Conservation (phyloP, 495 filamentous ascomycete species). For the Aspergillus wentii region DNA sequence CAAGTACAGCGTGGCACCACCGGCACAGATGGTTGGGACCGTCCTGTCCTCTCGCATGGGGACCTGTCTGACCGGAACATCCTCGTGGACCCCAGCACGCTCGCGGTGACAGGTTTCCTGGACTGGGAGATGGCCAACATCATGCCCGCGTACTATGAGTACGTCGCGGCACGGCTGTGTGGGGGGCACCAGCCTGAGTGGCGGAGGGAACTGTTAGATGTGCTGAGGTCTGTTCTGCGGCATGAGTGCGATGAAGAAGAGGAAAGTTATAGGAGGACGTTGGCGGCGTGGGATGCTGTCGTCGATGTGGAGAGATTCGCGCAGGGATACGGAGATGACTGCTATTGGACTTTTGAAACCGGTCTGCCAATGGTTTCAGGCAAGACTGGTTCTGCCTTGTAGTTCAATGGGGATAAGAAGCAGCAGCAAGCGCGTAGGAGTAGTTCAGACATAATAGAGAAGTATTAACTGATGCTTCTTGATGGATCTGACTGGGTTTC, state of each 20-base stretch:
- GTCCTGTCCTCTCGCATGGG: slow-evolving; percentile 5
- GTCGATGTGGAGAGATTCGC: background rate
- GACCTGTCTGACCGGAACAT: slow-evolving; percentile 7
- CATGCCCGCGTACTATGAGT: slow-evolving; percentile 5
- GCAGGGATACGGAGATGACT: background rate
- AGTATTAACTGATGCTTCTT: background rate
- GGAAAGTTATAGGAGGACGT: slow-evolving; percentile 6
- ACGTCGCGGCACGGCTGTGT: slow-evolving; percentile 5
- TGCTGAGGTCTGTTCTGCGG: slow-evolving; percentile 5
- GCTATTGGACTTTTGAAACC: background rate
- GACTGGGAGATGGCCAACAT: slow-evolving; percentile 6
- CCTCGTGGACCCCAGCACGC: slow-evolving; percentile 5
- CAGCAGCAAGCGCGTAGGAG: background rate
- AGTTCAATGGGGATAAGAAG: background rate
- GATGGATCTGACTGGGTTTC: background rate
- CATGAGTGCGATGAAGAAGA: slow-evolving; percentile 4
- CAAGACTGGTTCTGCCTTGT: background rate
- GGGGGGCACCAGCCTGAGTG: slow-evolving; percentile 5
- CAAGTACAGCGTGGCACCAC: slow-evolving; percentile 7
- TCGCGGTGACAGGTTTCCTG: slow-evolving; percentile 6
- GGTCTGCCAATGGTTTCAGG: background rate
- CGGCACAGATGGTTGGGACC: slow-evolving; percentile 5
- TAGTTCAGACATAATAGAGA: background rate
- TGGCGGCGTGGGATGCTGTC: slow-evolving; percentile 5
- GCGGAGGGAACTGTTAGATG: slow-evolving; percentile 5